Evolutionary conservation across 306 rosid species (phyloP).

Genomic region (Lathyrus oleraceus): DNA sequence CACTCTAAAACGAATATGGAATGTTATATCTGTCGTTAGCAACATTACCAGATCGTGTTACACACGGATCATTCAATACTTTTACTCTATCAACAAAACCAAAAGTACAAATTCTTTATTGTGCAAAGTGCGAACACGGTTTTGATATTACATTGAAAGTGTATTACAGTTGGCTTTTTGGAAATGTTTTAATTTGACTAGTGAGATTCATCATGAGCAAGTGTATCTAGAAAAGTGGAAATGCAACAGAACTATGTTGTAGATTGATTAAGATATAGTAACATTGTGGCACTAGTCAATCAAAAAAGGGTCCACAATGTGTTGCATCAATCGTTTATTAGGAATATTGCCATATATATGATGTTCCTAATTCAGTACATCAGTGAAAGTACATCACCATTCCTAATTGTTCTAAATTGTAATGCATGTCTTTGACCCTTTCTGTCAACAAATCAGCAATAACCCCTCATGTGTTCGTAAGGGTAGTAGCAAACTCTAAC

Average conservation of each 20-base stretch:
- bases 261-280: not conserved
- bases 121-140: too few relatives aligned
- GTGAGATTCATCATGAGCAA: not conserved
- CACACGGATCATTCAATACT: too few relatives aligned
- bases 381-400: conserved; percentile 2
- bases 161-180: too few relatives aligned
- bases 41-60: not conserved
- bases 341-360: conserved; percentile 4
- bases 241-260: not conserved
- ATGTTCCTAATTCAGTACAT: conserved; percentile 9
- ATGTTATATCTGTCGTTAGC: conserved; percentile 33
- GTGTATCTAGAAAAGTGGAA: conserved; percentile 22
- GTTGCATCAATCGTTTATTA: not conserved
- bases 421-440: conserved; percentile 1
- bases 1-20: conserved; percentile 14
- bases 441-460: not conserved
- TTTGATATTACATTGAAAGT: too few relatives aligned
- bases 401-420: not conserved
- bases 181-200: not conserved
- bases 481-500: too few relatives aligned
- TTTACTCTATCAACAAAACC: too few relatives aligned
- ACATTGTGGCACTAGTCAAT: not conserved
- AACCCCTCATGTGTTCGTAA: not conserved
- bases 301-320: not conserved
- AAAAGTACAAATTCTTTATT: too few relatives aligned